Conservation (phyloP, 2,329 filamentous ascomycete species). For the Pestalotiopsis sp. region DNA sequence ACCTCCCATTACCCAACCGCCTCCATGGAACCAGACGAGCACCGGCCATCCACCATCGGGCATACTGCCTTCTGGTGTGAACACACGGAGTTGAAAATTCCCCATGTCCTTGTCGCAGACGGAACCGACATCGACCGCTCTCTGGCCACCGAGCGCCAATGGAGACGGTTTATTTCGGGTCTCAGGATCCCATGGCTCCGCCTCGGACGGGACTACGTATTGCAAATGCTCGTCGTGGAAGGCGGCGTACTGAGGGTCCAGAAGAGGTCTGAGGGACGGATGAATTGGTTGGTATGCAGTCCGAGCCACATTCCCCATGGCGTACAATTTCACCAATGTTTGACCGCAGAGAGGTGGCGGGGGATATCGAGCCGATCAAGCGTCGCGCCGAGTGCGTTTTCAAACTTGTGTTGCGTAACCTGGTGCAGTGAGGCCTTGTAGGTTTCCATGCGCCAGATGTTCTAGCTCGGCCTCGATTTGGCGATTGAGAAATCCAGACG, state of each 20-base stretch:
- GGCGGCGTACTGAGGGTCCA: conserved; percentile 41
- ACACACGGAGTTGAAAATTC: conserved; percentile 33
- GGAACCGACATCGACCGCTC: conserved; percentile 20
- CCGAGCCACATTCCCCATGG: background rate
- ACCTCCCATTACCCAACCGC: conserved; percentile 41
- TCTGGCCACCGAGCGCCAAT: conserved; percentile 28
- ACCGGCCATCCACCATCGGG: conserved; percentile 35
- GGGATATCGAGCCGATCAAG: background rate
- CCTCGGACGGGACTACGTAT: conserved; percentile 36
- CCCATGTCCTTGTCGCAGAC: conserved; percentile 29
- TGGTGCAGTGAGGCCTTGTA: too few relatives aligned
- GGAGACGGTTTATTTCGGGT: conserved; percentile 24
- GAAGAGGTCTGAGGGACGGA: conserved; percentile 6
- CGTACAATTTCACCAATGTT: background rate
- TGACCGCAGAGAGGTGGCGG: background rate
- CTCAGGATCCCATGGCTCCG: conserved; percentile 31
- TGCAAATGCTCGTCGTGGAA: conserved; percentile 40
- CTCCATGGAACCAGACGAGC: conserved; percentile 43
- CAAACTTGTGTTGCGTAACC: background rate
- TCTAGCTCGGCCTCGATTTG: background rate
- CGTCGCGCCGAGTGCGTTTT: background rate
- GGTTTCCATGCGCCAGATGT: too few relatives aligned
- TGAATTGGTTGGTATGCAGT: conserved; percentile 9
- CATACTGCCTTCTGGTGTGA: conserved; percentile 27
- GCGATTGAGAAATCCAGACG: background rate